Percentiles rank a stretch among this genome's conserved stretches.
These are phyloP conservation scores for Ricinus communis DNA, from an alignment of 345 rosid genomes.

Conservation along the genomic window DNA sequence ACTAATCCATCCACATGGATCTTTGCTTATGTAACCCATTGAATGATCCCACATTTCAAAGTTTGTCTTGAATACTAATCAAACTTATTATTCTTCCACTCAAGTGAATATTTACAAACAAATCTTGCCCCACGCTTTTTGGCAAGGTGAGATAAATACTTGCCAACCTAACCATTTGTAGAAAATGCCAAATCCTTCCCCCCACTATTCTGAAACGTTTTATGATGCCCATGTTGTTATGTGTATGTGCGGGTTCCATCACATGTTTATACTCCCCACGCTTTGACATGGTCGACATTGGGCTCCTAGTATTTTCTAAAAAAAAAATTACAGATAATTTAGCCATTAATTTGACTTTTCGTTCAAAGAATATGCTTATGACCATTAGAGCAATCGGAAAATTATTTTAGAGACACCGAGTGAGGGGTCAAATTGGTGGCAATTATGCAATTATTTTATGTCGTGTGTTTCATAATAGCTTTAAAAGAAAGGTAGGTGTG, in stretches of 20 bases:
- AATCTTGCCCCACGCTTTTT: conserved; percentile 5
- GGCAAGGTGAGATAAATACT: conserved; percentile 6
- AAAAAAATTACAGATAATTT: background rate
- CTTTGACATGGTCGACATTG: background rate
- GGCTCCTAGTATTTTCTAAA: background rate
- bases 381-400: background rate
- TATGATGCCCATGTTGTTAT: background rate
- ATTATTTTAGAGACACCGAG: background rate
- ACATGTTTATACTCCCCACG: background rate
- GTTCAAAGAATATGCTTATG: background rate
- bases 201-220: background rate
- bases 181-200: conserved; percentile 12
- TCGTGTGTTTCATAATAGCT: background rate
- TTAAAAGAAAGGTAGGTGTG: conserved; percentile 25
- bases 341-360: conserved; percentile 13
- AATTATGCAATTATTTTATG: conserved; percentile 12
- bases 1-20: conserved; percentile 3
- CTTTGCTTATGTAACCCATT: conserved; percentile 16
- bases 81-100: conserved; percentile 32
- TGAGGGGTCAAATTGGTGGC: conserved; percentile 9
- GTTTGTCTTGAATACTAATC: conserved; percentile 5
- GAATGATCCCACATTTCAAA: conserved; percentile 16
- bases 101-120: conserved; percentile 28
- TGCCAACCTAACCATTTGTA: background rate
- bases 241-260: background rate